Base-by-base conservation (phyloP, 805 yeast species). In the Lipomyces sp. region DNA sequence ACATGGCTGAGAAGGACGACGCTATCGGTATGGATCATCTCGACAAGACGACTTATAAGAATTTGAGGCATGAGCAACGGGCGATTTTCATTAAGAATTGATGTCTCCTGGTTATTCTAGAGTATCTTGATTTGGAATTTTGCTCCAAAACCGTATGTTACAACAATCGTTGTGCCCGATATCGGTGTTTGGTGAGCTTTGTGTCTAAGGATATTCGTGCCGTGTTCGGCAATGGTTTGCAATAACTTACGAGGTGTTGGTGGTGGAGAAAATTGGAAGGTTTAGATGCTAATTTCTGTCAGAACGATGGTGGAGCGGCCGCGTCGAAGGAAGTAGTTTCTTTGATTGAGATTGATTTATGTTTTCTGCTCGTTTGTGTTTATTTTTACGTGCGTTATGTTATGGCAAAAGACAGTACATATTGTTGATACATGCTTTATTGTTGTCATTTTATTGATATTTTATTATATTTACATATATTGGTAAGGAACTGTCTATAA, bases 11-110 rank as follows among this genome's bases (percentile, higher is more conserved):
- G 18, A 79, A 80, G 8, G 80, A 80, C 56, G 87, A 85, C 65
- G 82, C 81, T 39, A 79, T 95, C 60, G 96, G 93, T 34, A 80
- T 95, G 75, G 97, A 95, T 75, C 97, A 91, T 74, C 92, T 95
- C 1, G 97, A 92, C 75, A 85, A 95, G 74, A 80, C 87, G 53
- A 83, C 87, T n/a, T 82, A 87, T 66, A 82, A 84, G 63, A 82
- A 79, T 4, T 74, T 84, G 6, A 78, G 79, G 2, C 81, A 81
- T 67, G 87, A 85, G 73, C 67, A 66, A 53, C 83, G 87, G 64
- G 87, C 90, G 29, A 87, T 87, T 77, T 82, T 83, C 59, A 86
- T 86, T 64, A 85, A 83, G 74, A 80, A 67, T 48, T 68, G 18
- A 62, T n/a, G 6, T 15, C 7, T 11, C 11, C 54, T n/a, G 24